Percentiles rank a stretch among this genome's conserved stretches.
Evolutionary conservation across 257 asterid species (phyloP).

Genomic region (Cordia subcordata): DNA sequence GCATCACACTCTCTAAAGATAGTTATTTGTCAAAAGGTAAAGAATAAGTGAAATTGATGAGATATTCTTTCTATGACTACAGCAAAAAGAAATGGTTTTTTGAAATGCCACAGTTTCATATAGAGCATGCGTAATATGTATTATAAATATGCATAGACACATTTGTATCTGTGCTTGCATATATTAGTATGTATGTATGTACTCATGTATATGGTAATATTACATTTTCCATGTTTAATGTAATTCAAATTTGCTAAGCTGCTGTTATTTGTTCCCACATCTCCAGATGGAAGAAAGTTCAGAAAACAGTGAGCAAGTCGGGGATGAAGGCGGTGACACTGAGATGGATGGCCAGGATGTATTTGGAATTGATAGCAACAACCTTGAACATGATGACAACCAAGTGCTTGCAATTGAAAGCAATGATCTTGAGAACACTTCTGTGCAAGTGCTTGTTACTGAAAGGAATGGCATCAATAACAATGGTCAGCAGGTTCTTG

Average conservation of each 20-base stretch:
- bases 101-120: no score
- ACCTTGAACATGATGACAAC: slow-evolving; percentile 15
- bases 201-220: no score
- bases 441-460: slow-evolving; percentile 21
- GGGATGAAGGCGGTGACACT: slow-evolving; percentile 21
- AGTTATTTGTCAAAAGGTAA: no score
- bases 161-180: no score
- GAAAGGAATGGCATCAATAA: slow-evolving; percentile 9
- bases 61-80: no score
- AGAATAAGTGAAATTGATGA: no score
- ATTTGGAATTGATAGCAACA: slow-evolving; percentile 21
- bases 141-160: no score
- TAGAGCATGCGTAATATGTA: no score
- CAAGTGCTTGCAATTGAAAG: slow-evolving; percentile 13
- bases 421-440: slow-evolving; percentile 11
- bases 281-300: slow-evolving; percentile 29
- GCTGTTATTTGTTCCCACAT: neutral
- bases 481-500: slow-evolving; percentile 16
- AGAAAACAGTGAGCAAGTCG: slow-evolving; percentile 21
- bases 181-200: neutral
- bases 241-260: neutral
- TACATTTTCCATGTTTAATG: neutral
- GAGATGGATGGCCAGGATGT: slow-evolving; percentile 22
- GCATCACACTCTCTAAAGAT: no score
- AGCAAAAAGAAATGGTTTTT: no score